These are phyloP conservation scores for Coemansia sp. DNA, from an alignment of 371 early-diverging fungal genomes.

Conservation along the genomic window DNA sequence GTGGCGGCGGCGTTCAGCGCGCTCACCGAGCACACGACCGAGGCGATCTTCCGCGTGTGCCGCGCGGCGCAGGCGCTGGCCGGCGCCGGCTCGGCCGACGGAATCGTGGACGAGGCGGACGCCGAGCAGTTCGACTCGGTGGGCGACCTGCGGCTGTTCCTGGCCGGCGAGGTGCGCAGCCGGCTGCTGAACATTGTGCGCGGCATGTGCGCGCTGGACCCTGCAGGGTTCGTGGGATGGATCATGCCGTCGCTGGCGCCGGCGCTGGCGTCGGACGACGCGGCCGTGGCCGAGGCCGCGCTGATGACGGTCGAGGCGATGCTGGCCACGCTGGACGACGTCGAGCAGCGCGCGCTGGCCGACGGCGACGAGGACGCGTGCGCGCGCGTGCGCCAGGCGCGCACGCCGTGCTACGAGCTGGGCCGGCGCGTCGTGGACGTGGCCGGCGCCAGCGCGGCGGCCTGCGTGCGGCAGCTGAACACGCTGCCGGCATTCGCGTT, in stretches of 20 bases:
- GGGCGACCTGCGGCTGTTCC: conserved; percentile 32
- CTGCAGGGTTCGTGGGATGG: conserved; percentile 42
- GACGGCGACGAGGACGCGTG: conserved; percentile 12
- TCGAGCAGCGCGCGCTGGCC: conserved; percentile 37
- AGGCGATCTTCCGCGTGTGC: conserved; percentile 26
- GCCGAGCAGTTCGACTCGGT: conserved; percentile 28
- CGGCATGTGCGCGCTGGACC: conserved; percentile 34
- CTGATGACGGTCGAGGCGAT: conserved; percentile 31
- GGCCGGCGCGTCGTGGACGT: conserved; percentile 20
- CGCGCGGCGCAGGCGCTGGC: conserved; percentile 20
- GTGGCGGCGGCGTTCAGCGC: conserved; percentile 19
- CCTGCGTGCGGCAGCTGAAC: conserved; percentile 23
- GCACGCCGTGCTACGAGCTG: conserved; percentile 31
- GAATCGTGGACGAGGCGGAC: conserved; percentile 26
- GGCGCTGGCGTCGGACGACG: conserved; percentile 4
- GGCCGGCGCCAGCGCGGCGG: neutral
- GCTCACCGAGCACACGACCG: conserved; percentile 32
- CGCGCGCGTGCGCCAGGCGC: conserved; percentile 8
- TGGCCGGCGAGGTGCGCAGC: conserved; percentile 27
- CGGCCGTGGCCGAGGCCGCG: conserved; percentile 26
- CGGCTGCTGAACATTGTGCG: conserved; percentile 38
- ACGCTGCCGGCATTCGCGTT: conserved; percentile 45
- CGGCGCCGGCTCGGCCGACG: neutral
- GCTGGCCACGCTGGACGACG: conserved; percentile 36
- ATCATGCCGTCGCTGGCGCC: conserved; percentile 39